phyloP scores from a whole-genome alignment of 2,329 filamentous ascomycete genomes.

The Ceratocystis papillata region DNA sequence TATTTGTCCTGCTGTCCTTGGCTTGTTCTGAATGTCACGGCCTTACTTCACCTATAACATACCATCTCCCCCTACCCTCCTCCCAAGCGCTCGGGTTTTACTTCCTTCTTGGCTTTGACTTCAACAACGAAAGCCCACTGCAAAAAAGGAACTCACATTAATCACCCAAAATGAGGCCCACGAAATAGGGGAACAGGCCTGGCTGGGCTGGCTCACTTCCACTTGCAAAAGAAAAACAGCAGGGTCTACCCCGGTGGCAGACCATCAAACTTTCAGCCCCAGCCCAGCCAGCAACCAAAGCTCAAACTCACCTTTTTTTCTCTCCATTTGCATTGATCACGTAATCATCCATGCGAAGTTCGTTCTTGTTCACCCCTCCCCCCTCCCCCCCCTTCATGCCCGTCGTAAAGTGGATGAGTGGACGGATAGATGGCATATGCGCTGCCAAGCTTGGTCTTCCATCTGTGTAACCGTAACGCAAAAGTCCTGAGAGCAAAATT shows the following conservation, averaged over 20 bases:
- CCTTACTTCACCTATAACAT: background rate
- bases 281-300: constrained; percentile 6
- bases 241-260: constrained; percentile 1
- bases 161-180: constrained; percentile 5
- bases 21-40: no score
- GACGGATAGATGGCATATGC: constrained; percentile 2
- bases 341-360: constrained; percentile 13
- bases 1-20: no score
- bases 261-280: constrained; percentile 14
- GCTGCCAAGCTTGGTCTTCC: background rate
- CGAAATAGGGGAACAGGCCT: constrained; percentile 6
- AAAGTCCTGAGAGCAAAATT: background rate
- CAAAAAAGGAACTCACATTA: background rate
- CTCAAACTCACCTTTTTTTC: background rate
- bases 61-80: background rate
- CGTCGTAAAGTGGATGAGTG: background rate
- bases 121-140: background rate
- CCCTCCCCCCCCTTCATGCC: background rate
- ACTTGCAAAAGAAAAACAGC: background rate
- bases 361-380: background rate
- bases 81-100: background rate
- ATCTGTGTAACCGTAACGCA: background rate
- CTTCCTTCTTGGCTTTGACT: background rate
- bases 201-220: background rate
- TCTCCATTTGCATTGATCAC: constrained; percentile 6